These are phyloP conservation scores for Paramecium caudatum DNA, from an alignment of 73 alveolate genomes.

Conservation along the genomic window DNA sequence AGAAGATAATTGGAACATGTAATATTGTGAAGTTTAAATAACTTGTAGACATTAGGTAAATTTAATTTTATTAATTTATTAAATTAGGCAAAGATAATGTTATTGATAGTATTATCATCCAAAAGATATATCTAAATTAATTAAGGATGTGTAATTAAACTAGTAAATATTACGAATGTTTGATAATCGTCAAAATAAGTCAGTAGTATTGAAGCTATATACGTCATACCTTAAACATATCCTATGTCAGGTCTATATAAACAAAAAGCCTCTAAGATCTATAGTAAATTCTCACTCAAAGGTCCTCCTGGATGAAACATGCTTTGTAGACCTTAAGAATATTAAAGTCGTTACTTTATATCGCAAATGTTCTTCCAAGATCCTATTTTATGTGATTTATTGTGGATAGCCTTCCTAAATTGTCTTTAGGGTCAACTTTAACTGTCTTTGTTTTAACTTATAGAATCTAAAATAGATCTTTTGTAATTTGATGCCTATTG, in stretches of 20 bases:
- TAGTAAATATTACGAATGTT: constrained; percentile 13
- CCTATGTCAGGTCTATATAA: constrained; percentile 51
- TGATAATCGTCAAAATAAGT: neutral
- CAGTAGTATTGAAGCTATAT: constrained; percentile 19
- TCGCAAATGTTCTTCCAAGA: constrained; percentile 36
- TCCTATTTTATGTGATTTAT: constrained; percentile 20
- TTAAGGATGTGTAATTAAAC: constrained; percentile 37
- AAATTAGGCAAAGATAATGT: neutral
- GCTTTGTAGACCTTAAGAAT: neutral
- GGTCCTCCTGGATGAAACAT: constrained; percentile 67
- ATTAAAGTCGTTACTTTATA: neutral
- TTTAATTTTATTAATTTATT: neutral
- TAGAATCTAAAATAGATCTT: constrained; percentile 1
- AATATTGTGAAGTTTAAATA: constrained; percentile 7
- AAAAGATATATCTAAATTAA: constrained; percentile 24
- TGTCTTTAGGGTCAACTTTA: neutral
- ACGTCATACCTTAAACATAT: constrained; percentile 50
- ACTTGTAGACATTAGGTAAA: constrained; percentile 1
- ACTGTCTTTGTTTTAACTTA: neutral
- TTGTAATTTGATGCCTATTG: neutral
- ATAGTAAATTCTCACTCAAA: neutral
- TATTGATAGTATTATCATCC: neutral
- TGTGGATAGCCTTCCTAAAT: neutral
- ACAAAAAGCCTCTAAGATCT: neutral
- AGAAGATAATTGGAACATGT: constrained; percentile 7